These are phyloP conservation scores for Biscogniauxia marginata DNA, from an alignment of 2,329 filamentous ascomycete genomes.

Conservation along the genomic window DNA sequence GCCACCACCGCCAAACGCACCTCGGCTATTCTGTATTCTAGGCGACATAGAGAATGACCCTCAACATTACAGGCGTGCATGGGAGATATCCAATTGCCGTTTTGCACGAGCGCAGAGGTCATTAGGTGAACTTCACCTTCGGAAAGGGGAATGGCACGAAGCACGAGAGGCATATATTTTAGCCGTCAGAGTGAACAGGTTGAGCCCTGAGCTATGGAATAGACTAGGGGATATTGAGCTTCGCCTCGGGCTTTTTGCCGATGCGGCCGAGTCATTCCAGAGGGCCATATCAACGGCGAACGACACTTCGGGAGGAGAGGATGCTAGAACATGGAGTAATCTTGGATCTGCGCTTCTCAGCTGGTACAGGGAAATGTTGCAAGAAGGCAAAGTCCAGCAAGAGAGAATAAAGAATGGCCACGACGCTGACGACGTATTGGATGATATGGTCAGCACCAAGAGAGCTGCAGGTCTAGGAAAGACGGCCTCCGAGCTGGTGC, in stretches of 20 bases:
- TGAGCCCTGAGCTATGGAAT: constrained; percentile 85
- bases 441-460: constrained; percentile 34
- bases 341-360: constrained; percentile 80
- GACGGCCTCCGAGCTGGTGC: constrained; percentile 57
- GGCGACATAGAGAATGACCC: constrained; percentile 82
- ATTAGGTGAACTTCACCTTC: constrained; percentile 75
- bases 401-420: constrained; percentile 20
- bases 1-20: constrained; percentile 76
- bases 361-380: constrained; percentile 56
- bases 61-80: constrained; percentile 77
- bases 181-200: constrained; percentile 74
- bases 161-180: constrained; percentile 77
- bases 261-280: constrained; percentile 80
- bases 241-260: constrained; percentile 71
- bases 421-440: constrained; percentile 14
- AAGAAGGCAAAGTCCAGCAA: constrained; percentile 33
- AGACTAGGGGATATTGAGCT: constrained; percentile 85
- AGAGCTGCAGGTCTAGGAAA: constrained; percentile 37
- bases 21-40: constrained; percentile 87
- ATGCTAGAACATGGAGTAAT: constrained; percentile 94
- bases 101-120: constrained; percentile 88
- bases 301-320: constrained; percentile 71
- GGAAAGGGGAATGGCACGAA: constrained; percentile 61
- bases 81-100: constrained; percentile 77
- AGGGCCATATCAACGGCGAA: constrained; percentile 68